Evolutionary conservation across 495 filamentous ascomycete genomes (phyloP), one percentile per base, ranked within the genome.

Genomic region (Podospora comata): DNA sequence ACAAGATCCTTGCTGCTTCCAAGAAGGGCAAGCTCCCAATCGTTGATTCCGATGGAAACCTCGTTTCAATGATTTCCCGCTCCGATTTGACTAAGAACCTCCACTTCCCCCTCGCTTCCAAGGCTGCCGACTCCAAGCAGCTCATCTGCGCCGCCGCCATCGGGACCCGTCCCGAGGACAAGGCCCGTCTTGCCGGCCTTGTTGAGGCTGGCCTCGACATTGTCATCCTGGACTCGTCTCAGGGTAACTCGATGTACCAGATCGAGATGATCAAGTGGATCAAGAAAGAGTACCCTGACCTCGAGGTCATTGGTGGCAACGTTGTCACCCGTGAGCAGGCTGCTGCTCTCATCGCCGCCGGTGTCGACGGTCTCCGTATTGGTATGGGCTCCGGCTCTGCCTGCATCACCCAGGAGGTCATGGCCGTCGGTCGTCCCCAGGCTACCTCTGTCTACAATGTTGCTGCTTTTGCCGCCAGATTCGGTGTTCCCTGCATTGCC

Each of bases 1-100:
- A 99, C 80, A 86, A 87, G 64, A 95, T 98, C 73, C 90, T 99
- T 23, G 90, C 91, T 74, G 87, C 90, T 77, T 98, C 96, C 30
- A 97, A 97, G 88, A 99, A 98, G 85, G 95, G 95, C 81, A 99
- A 99, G 83, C 89, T 99, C 60, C 95, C 96, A 54, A 97, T 98
- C 70, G 90, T 99, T 39, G 96, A 99, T 78, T 79, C 86, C 53
- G 81, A 89, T 30, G 90, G 90, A 68, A 96, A 97, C 82, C 87
- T 98, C 27, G 89, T 97, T 56, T 95, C 95, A 34, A 90, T 99
- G 77, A 92, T 99, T 72, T 97, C 94, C 28, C 92, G 95, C 75
- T 96, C 93, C 66, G 95, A 99, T 81, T 83, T 99, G 78, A 97
- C 94, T 85, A 99, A 99, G 87, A 99, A 99, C 81, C 86, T 97